Evolutionary conservation across 2,329 filamentous ascomycete species (phyloP), one percentile per base, ranked within the genome.

Genomic region (Calonectria naviculata): DNA sequence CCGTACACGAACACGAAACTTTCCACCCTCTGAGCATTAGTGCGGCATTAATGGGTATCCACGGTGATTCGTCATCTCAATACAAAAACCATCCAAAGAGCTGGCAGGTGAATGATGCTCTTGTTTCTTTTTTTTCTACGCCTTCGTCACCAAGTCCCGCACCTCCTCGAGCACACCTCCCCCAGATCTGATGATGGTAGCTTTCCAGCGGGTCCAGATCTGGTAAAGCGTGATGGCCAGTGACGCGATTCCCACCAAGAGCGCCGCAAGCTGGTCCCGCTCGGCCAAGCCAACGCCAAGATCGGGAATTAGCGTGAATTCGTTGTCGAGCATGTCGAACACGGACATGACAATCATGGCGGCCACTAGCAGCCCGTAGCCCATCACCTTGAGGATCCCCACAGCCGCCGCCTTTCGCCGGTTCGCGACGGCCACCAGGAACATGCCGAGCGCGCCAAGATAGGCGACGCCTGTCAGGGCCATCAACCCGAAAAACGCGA

Each of bases 181-280:
- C 21, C 9, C 6, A 19, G n/a, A 19, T 15, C 3, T 5, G 13
- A 19, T 15, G 5, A 19, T 24, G 6, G 31, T 38, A 5, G 31
- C 52, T 58, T 28, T 58, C 38, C 36, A 65, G 9, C 47, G 36
- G 47, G 12, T 8, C 46, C n/a, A 63, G 38, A 60, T 26, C 21
- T 47, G 62, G 58, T 47, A 36, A n/a, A 64, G 49, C 21, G 58
- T 68, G 13, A 41, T 58, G 12, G 26, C 29, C 21, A 70, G 36
- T 17, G 68, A 44, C 24, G 41, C 54, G 28, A 56, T 52, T 2
- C 68, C 68, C 15, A 67, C 68, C 28, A 67, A 54, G 34, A 70
- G 38, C 17, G 56, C 61, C 31, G 68, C 68, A 28, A 70, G 63
- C 38, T 70, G 68, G 28, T 70, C 68, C 28, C 68, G 47, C 44